Conservation (phyloP, 768 basidiomycete species). For the Amanita phalloides region DNA sequence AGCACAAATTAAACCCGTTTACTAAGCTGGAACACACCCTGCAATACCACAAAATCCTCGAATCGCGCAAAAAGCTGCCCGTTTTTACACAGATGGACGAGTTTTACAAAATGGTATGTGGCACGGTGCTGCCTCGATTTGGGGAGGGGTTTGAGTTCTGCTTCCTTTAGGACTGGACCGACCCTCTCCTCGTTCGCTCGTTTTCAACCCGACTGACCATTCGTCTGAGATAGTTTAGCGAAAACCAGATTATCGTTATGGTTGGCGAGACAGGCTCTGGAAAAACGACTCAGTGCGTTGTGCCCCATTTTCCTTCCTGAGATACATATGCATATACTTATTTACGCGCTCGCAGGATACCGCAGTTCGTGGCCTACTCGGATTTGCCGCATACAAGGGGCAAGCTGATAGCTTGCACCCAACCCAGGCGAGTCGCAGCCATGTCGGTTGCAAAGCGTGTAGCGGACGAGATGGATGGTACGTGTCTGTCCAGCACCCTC, state of each 20-base stretch:
- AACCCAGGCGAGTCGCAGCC: conserved; percentile 91
- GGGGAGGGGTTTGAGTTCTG: conserved; percentile 34
- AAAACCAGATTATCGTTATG: conserved; percentile 83
- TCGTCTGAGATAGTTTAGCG: conserved; percentile 39
- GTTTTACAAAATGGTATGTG: conserved; percentile 78
- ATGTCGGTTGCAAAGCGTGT: conserved; percentile 99
- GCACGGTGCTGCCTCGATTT: conserved; percentile 13
- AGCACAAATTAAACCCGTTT: conserved; percentile 80
- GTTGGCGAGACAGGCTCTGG: conserved; percentile 94
- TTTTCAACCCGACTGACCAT: conserved; percentile 9
- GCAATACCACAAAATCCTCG: conserved; percentile 81
- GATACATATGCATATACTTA: not conserved
- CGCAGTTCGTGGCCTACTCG: conserved; percentile 91
- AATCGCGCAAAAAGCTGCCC: conserved; percentile 77
- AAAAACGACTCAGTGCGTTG: conserved; percentile 86
- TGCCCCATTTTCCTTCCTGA: not conserved
- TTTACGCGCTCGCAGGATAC: conserved; percentile 50
- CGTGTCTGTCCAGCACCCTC: conserved; percentile 15
- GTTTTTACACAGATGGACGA: conserved; percentile 90
- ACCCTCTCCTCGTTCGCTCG: conserved; percentile 21
- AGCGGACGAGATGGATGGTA: conserved; percentile 98
- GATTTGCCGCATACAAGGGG: conserved; percentile 86
- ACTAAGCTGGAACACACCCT: conserved; percentile 67
- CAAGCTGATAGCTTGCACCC: conserved; percentile 93
- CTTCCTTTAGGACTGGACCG: conserved; percentile 29